These are phyloP conservation scores for Leishmania mexicana DNA, from an alignment of 208 protist species.

Conservation along the genomic window DNA sequence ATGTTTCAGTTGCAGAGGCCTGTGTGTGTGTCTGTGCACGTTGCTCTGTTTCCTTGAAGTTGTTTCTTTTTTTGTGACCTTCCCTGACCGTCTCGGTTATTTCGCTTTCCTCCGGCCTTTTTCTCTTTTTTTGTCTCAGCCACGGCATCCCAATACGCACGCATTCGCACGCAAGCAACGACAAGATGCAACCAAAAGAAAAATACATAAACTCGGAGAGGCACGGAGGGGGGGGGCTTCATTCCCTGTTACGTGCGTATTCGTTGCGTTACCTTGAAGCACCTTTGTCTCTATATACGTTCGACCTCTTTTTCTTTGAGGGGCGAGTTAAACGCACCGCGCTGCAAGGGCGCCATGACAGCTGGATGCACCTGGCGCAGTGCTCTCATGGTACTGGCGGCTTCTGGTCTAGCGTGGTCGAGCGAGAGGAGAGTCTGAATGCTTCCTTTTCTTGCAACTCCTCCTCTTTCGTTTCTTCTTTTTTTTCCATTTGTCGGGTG, in stretches of 20 bases:
- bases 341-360: background rate
- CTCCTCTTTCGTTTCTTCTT: conserved; percentile 5
- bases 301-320: background rate
- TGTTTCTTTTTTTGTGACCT: no score
- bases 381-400: background rate
- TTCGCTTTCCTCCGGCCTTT: background rate
- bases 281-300: background rate
- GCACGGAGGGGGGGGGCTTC: background rate
- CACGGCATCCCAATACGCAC: background rate
- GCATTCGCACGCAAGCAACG: background rate
- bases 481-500: conserved; percentile 7
- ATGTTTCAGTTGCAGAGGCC: background rate
- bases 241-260: background rate
- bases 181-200: background rate
- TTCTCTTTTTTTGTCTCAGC: background rate
- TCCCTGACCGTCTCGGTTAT: background rate
- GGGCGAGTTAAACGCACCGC: background rate
- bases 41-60: background rate
- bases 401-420: background rate
- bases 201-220: background rate
- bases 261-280: background rate
- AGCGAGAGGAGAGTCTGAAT: background rate
- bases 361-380: background rate
- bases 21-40: background rate
- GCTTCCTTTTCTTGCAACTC: conserved; percentile 8